Evolutionary conservation across 352 stramenopile species (phyloP).

Genomic region (Phytophthora rubi): DNA sequence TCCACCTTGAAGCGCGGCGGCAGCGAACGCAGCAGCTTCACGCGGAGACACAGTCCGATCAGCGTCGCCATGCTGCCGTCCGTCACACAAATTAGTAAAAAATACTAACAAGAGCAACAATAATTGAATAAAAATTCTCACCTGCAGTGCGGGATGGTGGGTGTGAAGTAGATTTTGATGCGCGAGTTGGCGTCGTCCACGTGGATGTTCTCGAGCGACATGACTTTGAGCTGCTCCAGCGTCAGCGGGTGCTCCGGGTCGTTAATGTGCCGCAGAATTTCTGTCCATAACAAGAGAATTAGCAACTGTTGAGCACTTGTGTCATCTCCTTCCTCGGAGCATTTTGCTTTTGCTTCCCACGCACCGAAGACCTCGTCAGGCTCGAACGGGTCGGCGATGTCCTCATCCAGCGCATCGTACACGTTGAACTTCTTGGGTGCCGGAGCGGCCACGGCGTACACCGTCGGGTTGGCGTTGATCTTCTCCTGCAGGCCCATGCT

Average conservation of each 20-base stretch:
- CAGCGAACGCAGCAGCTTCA: slow-evolving; percentile 96
- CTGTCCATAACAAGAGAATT: slow-evolving; percentile 33
- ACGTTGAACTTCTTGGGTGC: slow-evolving; percentile 69
- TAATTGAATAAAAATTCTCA: slow-evolving; percentile 11
- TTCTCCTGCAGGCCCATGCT: slow-evolving; percentile 79
- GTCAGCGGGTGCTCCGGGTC: slow-evolving; percentile 94
- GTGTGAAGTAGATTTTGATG: slow-evolving; percentile 90
- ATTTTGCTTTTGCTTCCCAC: slow-evolving; percentile 11
- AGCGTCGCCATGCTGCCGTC: slow-evolving; percentile 94
- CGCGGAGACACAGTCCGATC: slow-evolving; percentile 95
- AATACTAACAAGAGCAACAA: too few relatives aligned
- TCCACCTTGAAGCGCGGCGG: slow-evolving; percentile 93
- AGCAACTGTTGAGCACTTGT: slow-evolving; percentile 4
- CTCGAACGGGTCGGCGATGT: slow-evolving; percentile 81
- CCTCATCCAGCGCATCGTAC: slow-evolving; percentile 66
- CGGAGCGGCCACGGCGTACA: slow-evolving; percentile 76
- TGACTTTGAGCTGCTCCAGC: slow-evolving; percentile 94
- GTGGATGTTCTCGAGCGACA: slow-evolving; percentile 90
- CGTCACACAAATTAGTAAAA: too few relatives aligned
- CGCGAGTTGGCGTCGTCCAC: slow-evolving; percentile 85
- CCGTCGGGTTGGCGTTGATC: slow-evolving; percentile 90
- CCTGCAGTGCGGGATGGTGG: slow-evolving; percentile 97
- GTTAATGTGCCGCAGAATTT: slow-evolving; percentile 91
- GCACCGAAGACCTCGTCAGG: slow-evolving; percentile 87
- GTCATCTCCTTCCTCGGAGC: neutral